These are phyloP conservation scores for Chlorophyllum brunneum DNA, from an alignment of 768 basidiomycete species.

Conservation along the genomic window DNA sequence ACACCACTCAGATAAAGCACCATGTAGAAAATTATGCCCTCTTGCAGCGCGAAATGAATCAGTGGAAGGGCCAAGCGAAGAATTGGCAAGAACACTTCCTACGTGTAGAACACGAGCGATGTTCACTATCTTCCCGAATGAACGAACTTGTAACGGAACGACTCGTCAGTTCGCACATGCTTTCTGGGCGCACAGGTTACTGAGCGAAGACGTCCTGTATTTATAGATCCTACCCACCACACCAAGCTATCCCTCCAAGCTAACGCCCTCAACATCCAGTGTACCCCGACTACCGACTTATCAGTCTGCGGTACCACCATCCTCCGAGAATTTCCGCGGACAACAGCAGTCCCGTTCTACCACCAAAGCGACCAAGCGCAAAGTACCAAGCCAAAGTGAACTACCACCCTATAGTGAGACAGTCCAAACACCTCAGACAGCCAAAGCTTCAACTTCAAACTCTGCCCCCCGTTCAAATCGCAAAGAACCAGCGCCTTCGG, in stretches of 20 bases:
- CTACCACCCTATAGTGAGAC: conserved; percentile 9
- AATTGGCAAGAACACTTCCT: conserved; percentile 83
- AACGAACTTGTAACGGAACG: conserved; percentile 57
- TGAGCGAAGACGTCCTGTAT: no score
- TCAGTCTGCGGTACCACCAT: conserved; percentile 12
- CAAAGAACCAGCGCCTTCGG: background rate
- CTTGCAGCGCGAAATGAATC: conserved; percentile 57
- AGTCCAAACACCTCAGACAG: conserved; percentile 15
- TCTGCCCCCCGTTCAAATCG: conserved; percentile 19
- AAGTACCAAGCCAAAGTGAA: conserved; percentile 10
- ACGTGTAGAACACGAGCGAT: conserved; percentile 68
- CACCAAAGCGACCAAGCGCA: conserved; percentile 8
- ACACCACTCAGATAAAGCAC: conserved; percentile 58
- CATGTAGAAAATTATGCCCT: conserved; percentile 50
- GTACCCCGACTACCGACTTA: conserved; percentile 6
- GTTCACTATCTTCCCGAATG: conserved; percentile 48
- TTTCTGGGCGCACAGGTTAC: background rate
- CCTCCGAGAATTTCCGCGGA: background rate
- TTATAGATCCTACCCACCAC: conserved; percentile 1
- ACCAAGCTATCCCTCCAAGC: background rate
- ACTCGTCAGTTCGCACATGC: conserved; percentile 32
- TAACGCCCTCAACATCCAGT: background rate
- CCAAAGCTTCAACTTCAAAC: conserved; percentile 27
- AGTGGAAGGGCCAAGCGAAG: conserved; percentile 73
- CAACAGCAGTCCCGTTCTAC: background rate